Base-by-base conservation (phyloP, 306 rosid genomes). In the Rosa persica region DNA sequence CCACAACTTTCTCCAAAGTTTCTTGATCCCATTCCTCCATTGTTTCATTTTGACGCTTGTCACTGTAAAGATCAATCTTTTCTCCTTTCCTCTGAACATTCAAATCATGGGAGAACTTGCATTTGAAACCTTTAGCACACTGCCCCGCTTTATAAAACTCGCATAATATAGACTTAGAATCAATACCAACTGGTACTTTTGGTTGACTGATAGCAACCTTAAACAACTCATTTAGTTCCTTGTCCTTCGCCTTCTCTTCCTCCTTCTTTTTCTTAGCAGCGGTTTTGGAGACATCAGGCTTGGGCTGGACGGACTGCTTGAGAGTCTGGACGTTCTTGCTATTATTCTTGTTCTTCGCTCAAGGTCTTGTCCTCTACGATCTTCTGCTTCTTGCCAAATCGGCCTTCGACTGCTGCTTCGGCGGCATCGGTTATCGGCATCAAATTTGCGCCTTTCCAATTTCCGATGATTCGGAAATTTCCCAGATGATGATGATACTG, bases 11-110 rank as follows among this genome's bases (percentile, higher is more conserved):
- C 91, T 96, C 99, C 90, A 96, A 82, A 1, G 86, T 93, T 84
- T 89, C 97, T 86, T 90, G 97, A 91, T 93, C 99, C 98, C 99
- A 93, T 38, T 90, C 98, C 86, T 91, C 97, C 99, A 96, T 96
- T 0, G 99, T 89, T 7, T 90, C 99, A 44, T 87, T 55, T 40
- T 95, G 93, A 4, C 97, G 94, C 93, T 85, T 87, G 69, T 93
- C 99, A 23, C 94, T 93, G 80, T 93, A 93, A 64, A 93, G 81
- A 67, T 90, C 97, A 75, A 93, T 90, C 92, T 89, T 93, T 60
- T 89, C 96, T 76, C 96, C 96, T 79, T 93, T 93, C 86, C 97
- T 89, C 89, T 93, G 96, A 58, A 93, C 87, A 87, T 93, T 93
- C 84, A 93, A 81, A 77, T 90, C 93, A 74, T 93, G 97, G 0